phyloP scores from a whole-genome alignment of 2,329 filamentous ascomycete genomes.

The Pseudocercospora ulei region DNA sequence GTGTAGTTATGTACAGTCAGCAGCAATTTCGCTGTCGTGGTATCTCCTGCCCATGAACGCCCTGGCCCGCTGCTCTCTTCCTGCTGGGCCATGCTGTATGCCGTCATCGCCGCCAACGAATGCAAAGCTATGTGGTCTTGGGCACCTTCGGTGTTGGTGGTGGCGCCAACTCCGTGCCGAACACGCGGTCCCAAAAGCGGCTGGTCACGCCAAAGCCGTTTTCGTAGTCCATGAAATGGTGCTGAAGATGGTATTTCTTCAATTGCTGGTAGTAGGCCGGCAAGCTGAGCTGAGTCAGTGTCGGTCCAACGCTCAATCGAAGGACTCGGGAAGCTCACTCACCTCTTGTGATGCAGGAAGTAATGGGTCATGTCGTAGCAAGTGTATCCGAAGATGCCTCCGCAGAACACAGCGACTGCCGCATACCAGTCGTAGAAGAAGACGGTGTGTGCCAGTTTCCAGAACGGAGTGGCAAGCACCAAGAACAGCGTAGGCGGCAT shows the following conservation, averaged over 20 bases:
- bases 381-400: conserved; percentile 89
- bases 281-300: conserved; percentile 44
- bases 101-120: background rate
- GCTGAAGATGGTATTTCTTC: conserved; percentile 95
- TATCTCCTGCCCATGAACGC: conserved; percentile 17
- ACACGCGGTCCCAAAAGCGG: conserved; percentile 87
- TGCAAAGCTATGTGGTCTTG: conserved; percentile 34
- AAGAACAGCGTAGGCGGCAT: conserved; percentile 91
- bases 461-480: conserved; percentile 77
- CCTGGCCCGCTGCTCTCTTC: conserved; percentile 8
- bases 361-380: conserved; percentile 98
- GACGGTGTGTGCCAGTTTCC: conserved; percentile 72
- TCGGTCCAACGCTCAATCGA: background rate
- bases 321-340: conserved; percentile 31
- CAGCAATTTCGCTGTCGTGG: conserved; percentile 11
- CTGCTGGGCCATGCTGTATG: conserved; percentile 12
- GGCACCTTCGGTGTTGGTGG: conserved; percentile 41
- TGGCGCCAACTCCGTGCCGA: conserved; percentile 70
- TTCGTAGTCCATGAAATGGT: conserved; percentile 97
- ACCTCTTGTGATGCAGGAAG: conserved; percentile 92
- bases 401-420: conserved; percentile 68
- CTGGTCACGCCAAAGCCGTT: conserved; percentile 95
- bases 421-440: conserved; percentile 80
- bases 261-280: conserved; percentile 80
- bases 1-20: conserved; percentile 13